Evolutionary conservation across 139 green algal species (phyloP), one percentile per base, ranked within the genome.

Genomic region (Prasinococcaceae sp.): DNA sequence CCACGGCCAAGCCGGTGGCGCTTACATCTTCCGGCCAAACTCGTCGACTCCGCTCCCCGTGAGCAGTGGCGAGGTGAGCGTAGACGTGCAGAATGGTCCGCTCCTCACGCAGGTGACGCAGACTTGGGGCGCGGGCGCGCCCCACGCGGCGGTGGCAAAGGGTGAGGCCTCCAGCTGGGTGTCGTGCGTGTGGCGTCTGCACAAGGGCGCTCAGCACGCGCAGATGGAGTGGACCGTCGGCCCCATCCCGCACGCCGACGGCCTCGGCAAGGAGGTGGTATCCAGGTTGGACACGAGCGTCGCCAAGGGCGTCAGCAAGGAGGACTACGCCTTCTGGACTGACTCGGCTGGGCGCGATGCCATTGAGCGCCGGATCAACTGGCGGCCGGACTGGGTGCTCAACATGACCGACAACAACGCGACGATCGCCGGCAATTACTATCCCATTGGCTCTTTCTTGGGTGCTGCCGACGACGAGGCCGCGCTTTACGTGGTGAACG

Each of bases 371-470:
- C 44, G 62, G 42, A 50, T 63, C 1, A 53, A 71, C 50, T 49
- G 55, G 30, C 45, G 60, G 4, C 9, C n/a, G 9, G 59, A 48
- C 9, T 72, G 63, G 63, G 23, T 57, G 16, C 49, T 72, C 3
- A 57, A 61, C 16, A 60, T 69, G 22, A 57, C 59, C 24, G 49
- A 72, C 16, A n/a, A n/a, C n/a, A n/a, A n/a, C n/a, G n/a, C n/a
- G n/a, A 48, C 48, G 4, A 55, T 72, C 1, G 63, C 63, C n/a
- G 63, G 63, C 22, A 72, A 72, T 19, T 72, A 71, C 53, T 72
- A 72, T 39, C 63, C 63, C 10, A 35, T 8, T 19, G 23, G 23
- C 23, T 10, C 24, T 49, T 49, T 50, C 23, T 30, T 44, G 10
- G 12, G 14, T 28, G 12, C 43, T 50, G 10, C 3, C 17, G 43